Conservation (phyloP, 805 yeast genomes). For the Vanderwaltozyma tropicalis region DNA sequence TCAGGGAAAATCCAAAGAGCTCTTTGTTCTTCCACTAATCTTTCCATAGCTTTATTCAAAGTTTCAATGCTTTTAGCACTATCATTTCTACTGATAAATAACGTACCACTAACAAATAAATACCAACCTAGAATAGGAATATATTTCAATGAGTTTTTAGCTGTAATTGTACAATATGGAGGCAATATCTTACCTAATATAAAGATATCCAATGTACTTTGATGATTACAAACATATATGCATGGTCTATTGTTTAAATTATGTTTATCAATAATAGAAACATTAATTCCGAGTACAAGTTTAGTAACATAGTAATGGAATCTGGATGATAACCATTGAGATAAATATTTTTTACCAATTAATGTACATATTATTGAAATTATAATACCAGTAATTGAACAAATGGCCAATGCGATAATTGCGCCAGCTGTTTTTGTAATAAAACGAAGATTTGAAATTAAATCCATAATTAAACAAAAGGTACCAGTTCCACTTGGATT, state of each 20-base stretch:
- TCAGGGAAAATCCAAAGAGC: conserved; percentile 90
- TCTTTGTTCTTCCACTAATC: conserved; percentile 52
- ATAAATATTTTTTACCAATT: conserved; percentile 63
- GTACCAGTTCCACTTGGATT: too few species aligned
- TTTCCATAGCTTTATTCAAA: conserved; percentile 55
- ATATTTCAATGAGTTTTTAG: conserved; percentile 73
- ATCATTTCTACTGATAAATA: conserved; percentile 76
- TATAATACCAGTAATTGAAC: conserved; percentile 50
- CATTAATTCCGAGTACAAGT: conserved; percentile 53
- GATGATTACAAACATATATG: conserved; percentile 79
- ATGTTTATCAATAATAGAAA: conserved; percentile 59
- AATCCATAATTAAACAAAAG: background rate
- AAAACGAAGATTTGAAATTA: too few species aligned
- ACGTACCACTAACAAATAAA: conserved; percentile 82
- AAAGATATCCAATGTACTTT: conserved; percentile 75
- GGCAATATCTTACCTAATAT: conserved; percentile 80
- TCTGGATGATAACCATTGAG: conserved; percentile 87
- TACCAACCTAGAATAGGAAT: conserved; percentile 97
- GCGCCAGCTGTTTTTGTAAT: too few species aligned
- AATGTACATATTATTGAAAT: conserved; percentile 60
- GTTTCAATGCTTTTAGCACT: conserved; percentile 67
- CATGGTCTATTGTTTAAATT: conserved; percentile 56
- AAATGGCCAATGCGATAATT: background rate
- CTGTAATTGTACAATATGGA: conserved; percentile 81
- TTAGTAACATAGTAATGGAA: conserved; percentile 60